phyloP scores from a whole-genome alignment of 1,284 basidiomycete species.

The Quambalaria eucalypti region DNA sequence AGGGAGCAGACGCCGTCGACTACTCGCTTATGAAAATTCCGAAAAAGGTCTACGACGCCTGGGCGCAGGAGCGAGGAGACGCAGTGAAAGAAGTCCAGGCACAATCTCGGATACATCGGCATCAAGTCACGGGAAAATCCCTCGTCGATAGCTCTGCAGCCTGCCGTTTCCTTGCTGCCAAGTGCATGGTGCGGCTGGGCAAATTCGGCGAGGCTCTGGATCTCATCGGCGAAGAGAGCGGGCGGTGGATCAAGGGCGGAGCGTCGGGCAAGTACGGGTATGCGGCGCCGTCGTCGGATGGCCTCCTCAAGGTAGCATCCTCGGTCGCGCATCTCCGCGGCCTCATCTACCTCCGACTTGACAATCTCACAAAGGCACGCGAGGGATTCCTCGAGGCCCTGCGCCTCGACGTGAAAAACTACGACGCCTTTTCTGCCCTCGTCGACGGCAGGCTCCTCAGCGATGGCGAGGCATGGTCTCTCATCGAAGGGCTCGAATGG shows the following conservation, averaged over 20 bases:
- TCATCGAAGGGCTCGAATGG: slow-evolving; percentile 76
- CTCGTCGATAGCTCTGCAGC: slow-evolving; percentile 36
- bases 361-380: slow-evolving; percentile 78
- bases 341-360: slow-evolving; percentile 83
- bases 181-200: slow-evolving; percentile 84
- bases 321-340: slow-evolving; percentile 78
- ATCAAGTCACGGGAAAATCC: slow-evolving; percentile 18
- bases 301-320: slow-evolving; percentile 47
- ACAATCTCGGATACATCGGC: slow-evolving; percentile 5
- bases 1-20: no score
- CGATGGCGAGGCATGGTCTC: slow-evolving; percentile 66
- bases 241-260: slow-evolving; percentile 23
- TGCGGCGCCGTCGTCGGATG: slow-evolving; percentile 39
- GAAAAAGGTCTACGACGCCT: slow-evolving; percentile 10
- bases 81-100: slow-evolving; percentile 14
- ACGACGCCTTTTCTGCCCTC: slow-evolving; percentile 85
- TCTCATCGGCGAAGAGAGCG: slow-evolving; percentile 64
- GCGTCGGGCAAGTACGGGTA: slow-evolving; percentile 10
- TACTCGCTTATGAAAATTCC: no score
- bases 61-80: slow-evolving; percentile 5
- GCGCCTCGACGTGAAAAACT: slow-evolving; percentile 89
- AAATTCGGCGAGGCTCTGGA: slow-evolving; percentile 88
- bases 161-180: slow-evolving; percentile 58
- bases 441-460: slow-evolving; percentile 64
- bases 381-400: slow-evolving; percentile 90